phyloP scores from a whole-genome alignment of 257 asterid species.

The Scutellaria galericulata region DNA sequence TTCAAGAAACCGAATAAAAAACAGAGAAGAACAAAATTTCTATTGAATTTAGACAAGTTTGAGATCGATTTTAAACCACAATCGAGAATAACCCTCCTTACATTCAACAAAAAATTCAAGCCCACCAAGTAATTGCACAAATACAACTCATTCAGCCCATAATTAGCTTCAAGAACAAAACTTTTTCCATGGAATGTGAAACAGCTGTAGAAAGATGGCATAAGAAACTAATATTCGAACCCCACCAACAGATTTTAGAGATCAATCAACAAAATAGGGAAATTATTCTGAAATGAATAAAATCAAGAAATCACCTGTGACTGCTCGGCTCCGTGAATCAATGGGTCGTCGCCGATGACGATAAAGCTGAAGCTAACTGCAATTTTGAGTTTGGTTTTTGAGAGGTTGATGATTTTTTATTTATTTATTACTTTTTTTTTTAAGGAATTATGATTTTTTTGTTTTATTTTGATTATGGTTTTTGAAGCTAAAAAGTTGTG shows the following conservation, averaged over 20 bases:
- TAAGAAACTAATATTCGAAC: neutral
- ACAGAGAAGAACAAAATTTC: too few relatives aligned
- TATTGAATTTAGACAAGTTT: too few relatives aligned
- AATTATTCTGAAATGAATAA: neutral
- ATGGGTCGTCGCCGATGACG: neutral
- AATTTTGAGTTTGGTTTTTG: too few relatives aligned
- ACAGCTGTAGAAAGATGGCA: neutral
- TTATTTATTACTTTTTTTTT: too few relatives aligned
- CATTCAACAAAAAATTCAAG: slow-evolving; percentile 10
- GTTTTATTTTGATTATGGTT: too few relatives aligned
- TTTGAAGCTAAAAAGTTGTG: too few relatives aligned
- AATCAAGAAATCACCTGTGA: slow-evolving; percentile 28
- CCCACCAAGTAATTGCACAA: slow-evolving; percentile 20
- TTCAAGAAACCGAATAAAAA: too few relatives aligned
- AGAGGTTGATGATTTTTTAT: too few relatives aligned
- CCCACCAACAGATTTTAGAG: slow-evolving; percentile 1
- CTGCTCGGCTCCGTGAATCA: slow-evolving; percentile 3
- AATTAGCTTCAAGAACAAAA: neutral
- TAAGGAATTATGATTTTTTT: too few relatives aligned
- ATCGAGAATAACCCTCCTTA: neutral
- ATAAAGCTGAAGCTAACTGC: too few relatives aligned
- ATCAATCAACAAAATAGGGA: neutral
- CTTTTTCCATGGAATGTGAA: neutral
- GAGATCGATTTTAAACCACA: too few relatives aligned
- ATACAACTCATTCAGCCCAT: slow-evolving; percentile 4